Evolutionary conservation across 768 basidiomycete genomes (phyloP).

Genomic region (Leccinum fibrillosum): DNA sequence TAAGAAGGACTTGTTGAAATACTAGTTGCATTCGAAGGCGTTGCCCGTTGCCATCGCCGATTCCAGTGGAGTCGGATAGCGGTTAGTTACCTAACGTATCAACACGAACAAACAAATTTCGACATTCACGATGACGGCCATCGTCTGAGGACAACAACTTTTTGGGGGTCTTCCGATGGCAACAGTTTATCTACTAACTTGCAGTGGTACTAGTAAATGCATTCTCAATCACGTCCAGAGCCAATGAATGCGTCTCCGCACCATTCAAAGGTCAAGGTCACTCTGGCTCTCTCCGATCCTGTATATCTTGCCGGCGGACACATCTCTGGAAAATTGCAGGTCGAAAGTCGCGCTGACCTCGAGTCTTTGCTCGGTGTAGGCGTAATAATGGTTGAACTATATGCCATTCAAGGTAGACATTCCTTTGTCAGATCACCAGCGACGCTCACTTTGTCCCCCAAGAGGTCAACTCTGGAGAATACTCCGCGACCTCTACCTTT

Average conservation of each 20-base stretch:
- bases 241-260: slow-evolving; percentile 82
- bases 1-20: too few relatives aligned
- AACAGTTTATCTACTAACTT: neutral
- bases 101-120: neutral
- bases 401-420: slow-evolving; percentile 61
- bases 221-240: slow-evolving; percentile 39
- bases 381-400: slow-evolving; percentile 73
- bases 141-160: slow-evolving; percentile 9
- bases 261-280: slow-evolving; percentile 76
- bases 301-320: slow-evolving; percentile 63
- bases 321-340: slow-evolving; percentile 73
- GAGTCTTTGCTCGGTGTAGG: slow-evolving; percentile 65
- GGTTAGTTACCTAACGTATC: too few relatives aligned
- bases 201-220: slow-evolving; percentile 15
- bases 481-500: slow-evolving; percentile 78
- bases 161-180: slow-evolving; percentile 12
- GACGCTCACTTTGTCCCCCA: slow-evolving; percentile 8
- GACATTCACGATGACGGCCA: slow-evolving; percentile 17
- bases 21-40: too few relatives aligned
- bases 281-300: slow-evolving; percentile 54
- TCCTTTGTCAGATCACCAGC: neutral
- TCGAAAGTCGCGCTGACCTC: slow-evolving; percentile 72
- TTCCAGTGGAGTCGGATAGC: too few relatives aligned
- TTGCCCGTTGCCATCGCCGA: too few relatives aligned
- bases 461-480: slow-evolving; percentile 78